Conservation (phyloP, 2,329 filamentous ascomycete genomes). For the Colletotrichum godetiae region DNA sequence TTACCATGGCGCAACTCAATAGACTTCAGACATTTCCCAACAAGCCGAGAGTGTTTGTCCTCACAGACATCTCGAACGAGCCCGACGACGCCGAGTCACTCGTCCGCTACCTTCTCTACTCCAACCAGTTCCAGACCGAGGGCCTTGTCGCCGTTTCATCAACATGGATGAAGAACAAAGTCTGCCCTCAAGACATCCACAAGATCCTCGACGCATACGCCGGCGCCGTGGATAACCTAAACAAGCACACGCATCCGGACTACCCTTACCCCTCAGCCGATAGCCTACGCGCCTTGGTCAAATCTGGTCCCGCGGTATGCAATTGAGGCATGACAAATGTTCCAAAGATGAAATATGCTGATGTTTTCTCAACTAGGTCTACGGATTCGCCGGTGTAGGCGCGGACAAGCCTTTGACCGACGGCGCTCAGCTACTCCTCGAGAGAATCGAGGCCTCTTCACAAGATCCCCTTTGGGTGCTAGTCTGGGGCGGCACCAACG, state of each 20-base stretch:
- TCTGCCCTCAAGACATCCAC: slow-evolving; percentile 54
- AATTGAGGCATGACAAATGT: background rate
- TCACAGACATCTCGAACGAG: slow-evolving; percentile 59
- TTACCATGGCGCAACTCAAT: slow-evolving; percentile 5
- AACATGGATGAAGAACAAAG: slow-evolving; percentile 55
- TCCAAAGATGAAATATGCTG: background rate
- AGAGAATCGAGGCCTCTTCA: slow-evolving; percentile 39
- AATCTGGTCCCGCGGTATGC: slow-evolving; percentile 48
- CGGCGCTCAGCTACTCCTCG: slow-evolving; percentile 56
- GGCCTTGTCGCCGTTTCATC: slow-evolving; percentile 58
- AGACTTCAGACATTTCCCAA: slow-evolving; percentile 21
- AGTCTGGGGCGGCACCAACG: slow-evolving; percentile 65
- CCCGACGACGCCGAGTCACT: slow-evolving; percentile 58
- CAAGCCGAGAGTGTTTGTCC: slow-evolving; percentile 51
- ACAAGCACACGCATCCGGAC: slow-evolving; percentile 58
- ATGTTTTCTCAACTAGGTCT: slow-evolving; percentile 38
- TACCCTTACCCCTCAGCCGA: slow-evolving; percentile 53
- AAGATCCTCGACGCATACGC: slow-evolving; percentile 57
- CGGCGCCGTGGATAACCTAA: slow-evolving; percentile 58
- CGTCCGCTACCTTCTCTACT: slow-evolving; percentile 56
- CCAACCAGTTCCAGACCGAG: slow-evolving; percentile 57
- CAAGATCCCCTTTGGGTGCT: slow-evolving; percentile 62
- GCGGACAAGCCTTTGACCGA: slow-evolving; percentile 45
- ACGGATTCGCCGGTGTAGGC: slow-evolving; percentile 46
- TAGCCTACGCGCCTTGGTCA: slow-evolving; percentile 48